Evolutionary conservation across 2,329 filamentous ascomycete genomes (phyloP), one percentile per base, ranked within the genome.

Genomic region (Colletotrichum eremochloae): DNA sequence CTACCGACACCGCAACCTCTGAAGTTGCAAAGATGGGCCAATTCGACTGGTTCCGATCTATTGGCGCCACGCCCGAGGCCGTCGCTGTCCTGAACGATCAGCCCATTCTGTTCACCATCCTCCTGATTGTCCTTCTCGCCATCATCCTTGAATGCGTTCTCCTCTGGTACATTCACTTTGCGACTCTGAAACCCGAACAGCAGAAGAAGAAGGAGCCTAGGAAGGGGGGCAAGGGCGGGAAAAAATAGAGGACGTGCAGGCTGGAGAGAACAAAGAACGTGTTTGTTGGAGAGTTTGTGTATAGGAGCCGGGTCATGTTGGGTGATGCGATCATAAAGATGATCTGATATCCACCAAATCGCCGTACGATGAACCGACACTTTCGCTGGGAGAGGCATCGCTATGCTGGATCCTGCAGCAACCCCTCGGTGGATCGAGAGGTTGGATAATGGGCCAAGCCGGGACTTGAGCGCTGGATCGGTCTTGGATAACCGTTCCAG

Each of bases 21-120:
- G 18, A 31, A 44, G 5, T 62, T 48, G 55, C 70, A 61, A 70
- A n/a, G 20, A 86, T 86, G 82, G 87, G 85, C 73, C 83, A 88
- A 78, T 90, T 90, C 78, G 86, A 86, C 79, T 91, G 86, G 84
- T 86, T 91, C 75, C 77, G 77, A 76, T 84, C 81, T 71, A 86
- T 91, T 76, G 89, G 89, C 79, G 89, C 88, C 61, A 90, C 89
- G 24, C 82, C 84, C 46, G 81, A 89, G 78, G 88, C 88, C 75
- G 87, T 91, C 76, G 87, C 87, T 74, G 85, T 86, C 65, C 83
- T 91, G 78, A 90, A 90, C 81, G 88, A 90, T 77, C 89, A 91
- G 80, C 88, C 89, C 31, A 82, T 86, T 73, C 82, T 90, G 66
- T 90, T 90, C 81, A 87, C 84, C 75, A 86, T 87, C 74, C 86